Conservation (phyloP, 2,329 filamentous ascomycete genomes). For the Fusarium nurragi region DNA sequence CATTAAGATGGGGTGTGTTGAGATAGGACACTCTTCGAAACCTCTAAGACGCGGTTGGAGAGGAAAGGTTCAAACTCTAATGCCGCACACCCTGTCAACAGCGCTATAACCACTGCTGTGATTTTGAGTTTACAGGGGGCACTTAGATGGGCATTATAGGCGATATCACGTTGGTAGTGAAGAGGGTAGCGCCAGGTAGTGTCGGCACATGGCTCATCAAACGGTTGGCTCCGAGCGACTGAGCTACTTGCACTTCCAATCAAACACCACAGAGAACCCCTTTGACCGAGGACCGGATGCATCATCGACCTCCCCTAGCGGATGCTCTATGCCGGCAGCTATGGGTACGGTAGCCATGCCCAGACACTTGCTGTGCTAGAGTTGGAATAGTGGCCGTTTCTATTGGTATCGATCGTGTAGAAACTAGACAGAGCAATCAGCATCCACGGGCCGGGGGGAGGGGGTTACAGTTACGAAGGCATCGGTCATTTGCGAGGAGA, state of each 20-base stretch:
- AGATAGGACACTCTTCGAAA: background rate
- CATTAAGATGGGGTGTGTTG: background rate
- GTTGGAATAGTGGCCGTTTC: conserved; percentile 5
- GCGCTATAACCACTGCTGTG: background rate
- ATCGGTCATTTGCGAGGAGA: conserved; percentile 10
- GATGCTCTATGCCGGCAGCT: conserved; percentile 12
- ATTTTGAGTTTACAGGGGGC: conserved; percentile 17
- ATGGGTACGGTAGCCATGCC: conserved; percentile 4
- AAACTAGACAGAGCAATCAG: background rate
- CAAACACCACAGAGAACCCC: conserved; percentile 11
- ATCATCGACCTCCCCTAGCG: conserved; percentile 30
- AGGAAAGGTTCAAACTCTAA: conserved; percentile 6
- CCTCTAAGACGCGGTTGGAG: background rate
- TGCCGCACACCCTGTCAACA: conserved; percentile 2
- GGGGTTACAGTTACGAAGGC: background rate
- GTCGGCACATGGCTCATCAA: conserved; percentile 26
- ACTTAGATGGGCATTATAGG: background rate
- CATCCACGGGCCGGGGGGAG: background rate
- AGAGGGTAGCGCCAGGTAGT: background rate
- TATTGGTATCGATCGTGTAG: background rate
- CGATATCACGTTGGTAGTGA: background rate
- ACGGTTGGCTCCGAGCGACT: conserved; percentile 11
- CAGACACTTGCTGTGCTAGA: conserved; percentile 7
- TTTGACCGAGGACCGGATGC: conserved; percentile 23
- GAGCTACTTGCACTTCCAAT: conserved; percentile 6